Evolutionary conservation across 805 yeast genomes (phyloP), one percentile per base, ranked within the genome.

Genomic region (Candida loeiensis): DNA sequence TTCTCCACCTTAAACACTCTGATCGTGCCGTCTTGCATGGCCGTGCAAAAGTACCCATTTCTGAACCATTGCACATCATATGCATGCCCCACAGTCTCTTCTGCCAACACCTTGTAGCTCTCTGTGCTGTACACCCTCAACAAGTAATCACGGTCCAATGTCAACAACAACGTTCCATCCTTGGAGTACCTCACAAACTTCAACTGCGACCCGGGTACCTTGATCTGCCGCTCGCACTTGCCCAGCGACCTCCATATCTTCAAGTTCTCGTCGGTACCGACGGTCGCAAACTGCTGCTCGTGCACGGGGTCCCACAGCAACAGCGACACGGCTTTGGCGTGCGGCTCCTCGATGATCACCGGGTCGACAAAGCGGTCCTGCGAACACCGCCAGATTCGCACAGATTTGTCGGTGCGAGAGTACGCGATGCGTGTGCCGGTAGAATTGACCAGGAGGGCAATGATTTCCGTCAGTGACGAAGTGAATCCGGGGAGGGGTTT

Each of bases 281-380:
- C 78, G 4, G 75, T 63, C 3, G 74, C 79, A 39, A 79, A 61
- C 9, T 62, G 48, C 30, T 63, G 62, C 20, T 76, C 75, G 20
- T 63, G 53, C 14, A 52, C 51, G 0, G 83, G 81, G 34, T 71
- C 61, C 81, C 81, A 79, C 2, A 69, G 48, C 6, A 79, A 43
- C 16, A 64, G 45, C 39, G 66, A 71, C 15, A 72, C 71, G 1
- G 66, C 49, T 34, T 56, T 56, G 3, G 47, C 43, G 45, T 76
- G 80, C 2, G 73, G 63, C 22, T 57, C 56, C 29, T 64, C 71
- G 15, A 77, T 63, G 9, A 53, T 51, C 2, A 64, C 61, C 2
- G 73, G 67, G 25, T 71, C 74, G 4, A 50, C 51, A 18, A 66
- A 39, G 15, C 53, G 46, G 21, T 56, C 63, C 18, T 51, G 48